phyloP scores from a whole-genome alignment of 345 rosid genomes.

The Citrus maxima region DNA sequence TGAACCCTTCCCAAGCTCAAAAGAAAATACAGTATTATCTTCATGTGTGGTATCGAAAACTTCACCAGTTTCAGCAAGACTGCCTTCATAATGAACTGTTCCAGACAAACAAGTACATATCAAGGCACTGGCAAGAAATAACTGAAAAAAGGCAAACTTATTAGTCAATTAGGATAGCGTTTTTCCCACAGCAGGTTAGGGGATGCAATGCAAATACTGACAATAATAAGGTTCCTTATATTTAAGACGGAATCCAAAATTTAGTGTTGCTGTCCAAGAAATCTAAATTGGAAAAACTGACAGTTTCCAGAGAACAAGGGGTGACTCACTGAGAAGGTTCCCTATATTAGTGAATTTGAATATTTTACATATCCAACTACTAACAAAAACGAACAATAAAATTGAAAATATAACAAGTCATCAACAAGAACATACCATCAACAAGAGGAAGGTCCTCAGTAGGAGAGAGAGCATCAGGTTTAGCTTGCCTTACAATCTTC shows the following conservation, averaged over 20 bases:
- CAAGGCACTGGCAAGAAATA: neutral
- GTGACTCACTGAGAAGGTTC: too few relatives aligned
- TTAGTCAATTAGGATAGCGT: neutral
- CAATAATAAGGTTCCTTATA: neutral
- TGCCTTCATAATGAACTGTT: slow-evolving; percentile 88
- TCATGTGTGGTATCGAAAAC: slow-evolving; percentile 85
- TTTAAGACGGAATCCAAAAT: neutral
- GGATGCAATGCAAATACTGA: too few relatives aligned
- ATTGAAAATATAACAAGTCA: neutral
- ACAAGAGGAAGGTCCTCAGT: slow-evolving; percentile 82
- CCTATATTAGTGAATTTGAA: neutral
- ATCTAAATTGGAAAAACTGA: neutral
- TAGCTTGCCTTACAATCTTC: slow-evolving; percentile 57
- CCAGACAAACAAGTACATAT: slow-evolving; percentile 14
- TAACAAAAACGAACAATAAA: neutral
- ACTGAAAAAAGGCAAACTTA: neutral
- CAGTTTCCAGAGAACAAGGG: neutral
- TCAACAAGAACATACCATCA: slow-evolving; percentile 50
- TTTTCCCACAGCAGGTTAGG: neutral
- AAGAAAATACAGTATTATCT: slow-evolving; percentile 84
- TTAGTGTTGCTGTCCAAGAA: neutral
- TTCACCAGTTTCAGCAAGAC: slow-evolving; percentile 74
- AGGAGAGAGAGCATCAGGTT: slow-evolving; percentile 59
- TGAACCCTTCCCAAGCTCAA: slow-evolving; percentile 80
- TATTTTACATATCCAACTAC: neutral